Percentiles rank a stretch among this genome's conserved stretches.
Evolutionary conservation across 2,329 filamentous ascomycete genomes (phyloP).

Genomic region (Penicillium sclerotigenum): DNA sequence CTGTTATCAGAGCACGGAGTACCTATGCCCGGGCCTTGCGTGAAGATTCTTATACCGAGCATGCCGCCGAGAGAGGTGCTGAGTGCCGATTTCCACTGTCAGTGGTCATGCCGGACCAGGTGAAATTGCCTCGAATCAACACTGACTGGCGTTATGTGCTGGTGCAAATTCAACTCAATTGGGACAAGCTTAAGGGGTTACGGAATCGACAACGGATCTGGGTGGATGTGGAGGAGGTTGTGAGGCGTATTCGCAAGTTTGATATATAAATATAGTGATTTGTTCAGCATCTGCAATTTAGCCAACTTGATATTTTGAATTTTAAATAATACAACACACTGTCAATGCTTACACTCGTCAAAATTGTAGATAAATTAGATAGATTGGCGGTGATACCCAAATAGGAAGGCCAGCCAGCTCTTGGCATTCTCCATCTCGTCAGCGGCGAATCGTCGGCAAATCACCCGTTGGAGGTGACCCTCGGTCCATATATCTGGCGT

Average conservation of each 20-base stretch:
- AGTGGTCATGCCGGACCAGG: background rate
- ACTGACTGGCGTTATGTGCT: conserved; percentile 25
- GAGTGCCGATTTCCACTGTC: background rate
- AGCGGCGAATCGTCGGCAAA: conserved; percentile 1
- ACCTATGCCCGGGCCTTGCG: background rate
- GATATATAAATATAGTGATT: background rate
- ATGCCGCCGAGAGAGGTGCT: background rate
- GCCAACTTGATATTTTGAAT: background rate
- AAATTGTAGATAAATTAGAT: too few relatives aligned
- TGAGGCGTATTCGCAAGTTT: conserved; percentile 39
- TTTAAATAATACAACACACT: background rate
- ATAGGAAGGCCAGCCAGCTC: background rate
- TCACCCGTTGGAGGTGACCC: background rate
- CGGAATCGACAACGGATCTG: conserved; percentile 26
- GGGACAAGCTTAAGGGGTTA: conserved; percentile 22
- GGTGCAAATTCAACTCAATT: conserved; percentile 17
- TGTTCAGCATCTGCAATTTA: too few relatives aligned
- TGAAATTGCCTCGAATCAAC: background rate
- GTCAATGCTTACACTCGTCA: background rate
- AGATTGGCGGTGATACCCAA: background rate
- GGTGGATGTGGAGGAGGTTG: conserved; percentile 20
- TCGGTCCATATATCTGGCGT: background rate
- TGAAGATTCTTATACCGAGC: background rate
- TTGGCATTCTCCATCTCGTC: background rate
- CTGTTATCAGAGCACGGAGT: background rate